phyloP scores from a whole-genome alignment of 768 basidiomycete species.

The Gymnopilus dilepis region DNA sequence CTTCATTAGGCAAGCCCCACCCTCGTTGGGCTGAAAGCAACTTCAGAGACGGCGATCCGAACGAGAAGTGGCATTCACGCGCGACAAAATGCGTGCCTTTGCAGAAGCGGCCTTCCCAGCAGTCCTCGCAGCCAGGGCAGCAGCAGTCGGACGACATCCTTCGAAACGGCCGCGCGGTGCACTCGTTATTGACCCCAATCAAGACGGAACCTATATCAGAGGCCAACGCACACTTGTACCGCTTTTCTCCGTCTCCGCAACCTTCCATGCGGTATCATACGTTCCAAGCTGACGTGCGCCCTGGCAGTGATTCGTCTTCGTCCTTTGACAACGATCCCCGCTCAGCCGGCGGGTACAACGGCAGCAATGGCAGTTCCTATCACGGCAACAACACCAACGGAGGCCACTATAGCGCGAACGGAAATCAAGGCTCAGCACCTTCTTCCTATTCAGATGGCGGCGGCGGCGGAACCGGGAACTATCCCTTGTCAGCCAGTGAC shows the following conservation, averaged over 20 bases:
- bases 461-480: conserved; percentile 29
- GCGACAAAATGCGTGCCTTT: conserved; percentile 69
- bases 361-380: conserved; percentile 22
- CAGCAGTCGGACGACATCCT: conserved; percentile 36
- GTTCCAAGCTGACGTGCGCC: conserved; percentile 51
- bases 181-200: conserved; percentile 62
- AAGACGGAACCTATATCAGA: conserved; percentile 69
- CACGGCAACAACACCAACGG: conserved; percentile 26
- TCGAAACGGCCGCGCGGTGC: conserved; percentile 45
- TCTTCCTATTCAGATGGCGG: conserved; percentile 46
- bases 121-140: conserved; percentile 28
- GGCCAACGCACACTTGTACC: conserved; percentile 60
- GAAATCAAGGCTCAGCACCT: conserved; percentile 28
- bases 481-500: conserved; percentile 44
- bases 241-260: conserved; percentile 68
- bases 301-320: conserved; percentile 33
- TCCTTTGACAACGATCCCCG: conserved; percentile 46
- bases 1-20: conserved; percentile 74
- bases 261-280: conserved; percentile 60
- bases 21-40: conserved; percentile 84
- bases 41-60: conserved; percentile 80
- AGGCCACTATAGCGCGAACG: conserved; percentile 13
- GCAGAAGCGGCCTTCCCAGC: conserved; percentile 29
- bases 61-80: conserved; percentile 87
- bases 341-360: conserved; percentile 35